Base-by-base conservation (phyloP, 805 yeast species). In the Yarrowia hollandica region DNA sequence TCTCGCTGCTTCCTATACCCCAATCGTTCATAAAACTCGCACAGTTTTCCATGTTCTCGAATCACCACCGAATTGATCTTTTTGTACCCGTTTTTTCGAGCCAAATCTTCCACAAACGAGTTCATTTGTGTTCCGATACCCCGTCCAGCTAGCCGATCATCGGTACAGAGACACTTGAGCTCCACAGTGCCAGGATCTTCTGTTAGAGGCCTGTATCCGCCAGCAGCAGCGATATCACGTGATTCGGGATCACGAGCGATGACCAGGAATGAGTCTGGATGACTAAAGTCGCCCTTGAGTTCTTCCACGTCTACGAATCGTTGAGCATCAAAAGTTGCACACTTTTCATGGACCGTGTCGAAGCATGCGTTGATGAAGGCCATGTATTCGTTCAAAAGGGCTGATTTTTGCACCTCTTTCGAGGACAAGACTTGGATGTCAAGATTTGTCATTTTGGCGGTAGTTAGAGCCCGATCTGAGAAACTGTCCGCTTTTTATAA, bases 111-210 rank as follows among this genome's bases (percentile, higher is more conserved):
- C 10, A 41, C 48, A 1, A 12, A 16, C 8, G 12, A 10, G 16
- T 25, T 41, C 48, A 41, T 41, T 2, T 18, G 26, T 0, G 23
- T 12, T 6, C 48, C 48, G 14, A 22, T 22, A 5, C 48, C 48
- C 22, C 18, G 16, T 3, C 48, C 48, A 3, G 5, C 48, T 4
- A 16, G 30, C 2, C 9, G 12, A 0, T 23, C 31, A 15, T 15
- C 33, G 2, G 16, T 26, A 26, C 48, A 41, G 1, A 41, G 33
- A 18, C 48, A 41, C 48, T 41, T 41, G 31, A 41, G 48, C n/a
- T 41, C 48, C 0, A 18, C 48, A n/a, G 22, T 25, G n/a, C n/a
- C n/a, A n/a, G n/a, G n/a, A 11, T 8, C 5, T 8, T 12, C 33
- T 3, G 15, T 22, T 12, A 28, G 9, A 9, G 52, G 52, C 5